Percentiles rank a stretch among this genome's conserved stretches.
phyloP scores from a whole-genome alignment of 129 eudicot species.

The Artemisia tridentata region DNA sequence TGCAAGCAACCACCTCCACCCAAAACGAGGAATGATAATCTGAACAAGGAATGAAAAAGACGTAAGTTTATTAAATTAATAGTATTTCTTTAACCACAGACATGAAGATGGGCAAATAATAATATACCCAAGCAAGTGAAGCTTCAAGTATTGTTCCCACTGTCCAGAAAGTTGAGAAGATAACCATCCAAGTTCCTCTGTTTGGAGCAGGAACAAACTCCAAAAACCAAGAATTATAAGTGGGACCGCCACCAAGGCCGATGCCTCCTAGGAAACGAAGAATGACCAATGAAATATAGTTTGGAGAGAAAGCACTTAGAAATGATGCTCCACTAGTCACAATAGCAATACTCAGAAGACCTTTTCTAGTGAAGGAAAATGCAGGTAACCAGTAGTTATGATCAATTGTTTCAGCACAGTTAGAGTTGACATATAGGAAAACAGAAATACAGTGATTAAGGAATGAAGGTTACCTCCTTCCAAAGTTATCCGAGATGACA shows the following conservation, averaged over 20 bases:
- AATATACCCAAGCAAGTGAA: constrained; percentile 68
- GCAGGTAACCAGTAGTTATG: constrained; percentile 21
- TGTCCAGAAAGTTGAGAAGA: constrained; percentile 70
- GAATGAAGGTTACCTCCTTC: constrained; percentile 49
- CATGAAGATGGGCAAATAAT: constrained; percentile 6
- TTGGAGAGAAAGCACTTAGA: constrained; percentile 71
- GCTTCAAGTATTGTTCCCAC: constrained; percentile 79
- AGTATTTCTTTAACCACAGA: neutral
- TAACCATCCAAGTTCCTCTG: constrained; percentile 82
- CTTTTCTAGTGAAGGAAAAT: constrained; percentile 47
- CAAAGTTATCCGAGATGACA: constrained; percentile 60
- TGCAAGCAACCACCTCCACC: constrained; percentile 86
- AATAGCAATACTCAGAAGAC: constrained; percentile 64
- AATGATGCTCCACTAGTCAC: constrained; percentile 59
- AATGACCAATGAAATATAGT: constrained; percentile 50
- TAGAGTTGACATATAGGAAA: no score
- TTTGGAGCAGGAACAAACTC: constrained; percentile 80
- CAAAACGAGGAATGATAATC: constrained; percentile 63
- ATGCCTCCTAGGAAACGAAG: constrained; percentile 74
- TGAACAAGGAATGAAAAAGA: constrained; percentile 11
- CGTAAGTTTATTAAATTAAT: neutral
- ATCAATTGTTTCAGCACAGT: neutral
- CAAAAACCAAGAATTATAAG: constrained; percentile 71
- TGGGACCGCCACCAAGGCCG: constrained; percentile 83
- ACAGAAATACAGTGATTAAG: neutral